phyloP scores from a whole-genome alignment of 1,284 basidiomycete genomes.

The Ustilago nuda region DNA sequence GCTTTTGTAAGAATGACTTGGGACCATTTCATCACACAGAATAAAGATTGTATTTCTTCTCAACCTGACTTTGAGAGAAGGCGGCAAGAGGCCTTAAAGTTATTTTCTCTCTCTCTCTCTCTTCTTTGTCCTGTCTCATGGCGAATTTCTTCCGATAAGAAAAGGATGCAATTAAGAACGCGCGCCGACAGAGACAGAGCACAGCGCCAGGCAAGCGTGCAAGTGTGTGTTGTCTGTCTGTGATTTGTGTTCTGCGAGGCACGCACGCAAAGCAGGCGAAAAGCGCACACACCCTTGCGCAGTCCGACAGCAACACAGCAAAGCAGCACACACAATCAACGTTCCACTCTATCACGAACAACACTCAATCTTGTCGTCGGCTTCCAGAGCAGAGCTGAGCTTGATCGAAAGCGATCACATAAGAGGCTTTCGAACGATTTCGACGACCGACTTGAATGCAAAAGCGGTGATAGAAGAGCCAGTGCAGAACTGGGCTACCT shows the following conservation, averaged over 20 bases:
- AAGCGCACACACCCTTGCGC: slow-evolving; percentile 7
- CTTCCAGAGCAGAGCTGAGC: no score
- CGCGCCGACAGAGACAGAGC: not conserved
- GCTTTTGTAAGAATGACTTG: slow-evolving; percentile 28
- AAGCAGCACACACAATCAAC: slow-evolving; percentile 5
- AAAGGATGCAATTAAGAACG: not conserved
- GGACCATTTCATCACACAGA: not conserved
- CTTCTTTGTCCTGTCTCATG: not conserved
- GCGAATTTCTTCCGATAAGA: not conserved
- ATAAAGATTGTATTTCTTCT: not conserved
- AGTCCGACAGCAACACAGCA: not conserved
- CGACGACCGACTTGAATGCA: not conserved
- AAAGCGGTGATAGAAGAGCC: not conserved
- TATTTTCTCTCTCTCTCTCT: no score
- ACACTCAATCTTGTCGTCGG: no score
- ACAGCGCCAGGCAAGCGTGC: not conserved
- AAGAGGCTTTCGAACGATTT: not conserved
- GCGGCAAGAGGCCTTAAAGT: not conserved
- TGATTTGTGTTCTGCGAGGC: slow-evolving; percentile 1
- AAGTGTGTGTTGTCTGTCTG: slow-evolving; percentile 14
- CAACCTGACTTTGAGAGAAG: not conserved
- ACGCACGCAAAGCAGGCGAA: slow-evolving; percentile 7
- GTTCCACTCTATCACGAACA: not conserved
- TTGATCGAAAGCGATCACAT: not conserved
- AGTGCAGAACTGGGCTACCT: not conserved